A percentile compares a stretch with the other conserved stretches of the same genome.
Conservation (phyloP, 164 flowering plant genomes). For the Vitis vinifera region ASM3070453v1 NC_081806.1:2348001-2348500, state of each 20-base stretch:
- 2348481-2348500: constrained; percentile 46
- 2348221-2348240: not conserved
- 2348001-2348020: constrained; percentile 44
- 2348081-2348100: no score
- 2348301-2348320: constrained; percentile 47
- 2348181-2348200: constrained; percentile 25
- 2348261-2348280: constrained; percentile 45
- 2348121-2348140: not conserved
- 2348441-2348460: not conserved
- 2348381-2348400: not conserved
- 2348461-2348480: not conserved
- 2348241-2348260: constrained; percentile 18
- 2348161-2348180: constrained; percentile 34
- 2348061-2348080: constrained; percentile 32
- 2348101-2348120: no score
- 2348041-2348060: constrained; percentile 55
- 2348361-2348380: not conserved
- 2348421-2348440: no score
- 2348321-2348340: constrained; percentile 23
- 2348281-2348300: constrained; percentile 49
- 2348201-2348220: not conserved
- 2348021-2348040: constrained; percentile 40
- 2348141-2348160: constrained; percentile 16
- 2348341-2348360: not conserved
- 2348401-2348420: not conserved